Conservation (phyloP, 2,329 filamentous ascomycete genomes). For the Pseudogymnoascus sp. region DNA sequence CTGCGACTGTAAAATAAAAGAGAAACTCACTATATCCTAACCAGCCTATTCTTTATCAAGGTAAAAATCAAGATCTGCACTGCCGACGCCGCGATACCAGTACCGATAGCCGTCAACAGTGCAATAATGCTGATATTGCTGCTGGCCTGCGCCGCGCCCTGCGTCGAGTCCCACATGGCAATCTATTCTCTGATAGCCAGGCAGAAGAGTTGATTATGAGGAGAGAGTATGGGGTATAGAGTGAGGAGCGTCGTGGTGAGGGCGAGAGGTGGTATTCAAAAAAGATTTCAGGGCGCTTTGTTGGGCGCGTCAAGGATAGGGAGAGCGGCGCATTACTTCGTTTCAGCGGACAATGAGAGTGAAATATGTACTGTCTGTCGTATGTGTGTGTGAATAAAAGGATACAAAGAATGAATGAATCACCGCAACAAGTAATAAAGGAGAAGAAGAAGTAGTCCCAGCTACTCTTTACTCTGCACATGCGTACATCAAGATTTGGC, state of each 20-base stretch:
- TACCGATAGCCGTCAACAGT: slow-evolving; percentile 25
- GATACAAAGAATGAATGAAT: neutral
- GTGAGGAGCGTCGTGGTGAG: neutral
- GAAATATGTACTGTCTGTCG: neutral
- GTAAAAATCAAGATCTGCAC: slow-evolving; percentile 61
- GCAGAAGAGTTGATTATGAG: neutral
- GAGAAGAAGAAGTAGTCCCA: neutral
- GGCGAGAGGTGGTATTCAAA: neutral
- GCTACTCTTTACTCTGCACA: neutral
- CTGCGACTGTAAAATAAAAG: slow-evolving; percentile 12
- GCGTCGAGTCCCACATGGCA: neutral
- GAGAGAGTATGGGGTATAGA: neutral
- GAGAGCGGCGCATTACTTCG: neutral
- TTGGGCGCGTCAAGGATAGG: neutral
- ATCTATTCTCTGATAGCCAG: neutral
- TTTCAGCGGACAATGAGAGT: neutral
- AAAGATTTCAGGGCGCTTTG: neutral
- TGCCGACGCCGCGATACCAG: slow-evolving; percentile 25
- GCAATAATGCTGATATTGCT: slow-evolving; percentile 26
- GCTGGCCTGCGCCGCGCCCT: slow-evolving; percentile 18
- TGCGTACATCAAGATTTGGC: neutral
- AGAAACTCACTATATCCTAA: slow-evolving; percentile 66
- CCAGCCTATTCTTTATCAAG: slow-evolving; percentile 66
- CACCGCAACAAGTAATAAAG: neutral
- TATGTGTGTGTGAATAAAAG: neutral